Percentiles rank a stretch among this genome's conserved stretches.
These are phyloP conservation scores for Metschnikowia lachancei DNA, from an alignment of 805 yeast genomes.

Conservation along the genomic window DNA sequence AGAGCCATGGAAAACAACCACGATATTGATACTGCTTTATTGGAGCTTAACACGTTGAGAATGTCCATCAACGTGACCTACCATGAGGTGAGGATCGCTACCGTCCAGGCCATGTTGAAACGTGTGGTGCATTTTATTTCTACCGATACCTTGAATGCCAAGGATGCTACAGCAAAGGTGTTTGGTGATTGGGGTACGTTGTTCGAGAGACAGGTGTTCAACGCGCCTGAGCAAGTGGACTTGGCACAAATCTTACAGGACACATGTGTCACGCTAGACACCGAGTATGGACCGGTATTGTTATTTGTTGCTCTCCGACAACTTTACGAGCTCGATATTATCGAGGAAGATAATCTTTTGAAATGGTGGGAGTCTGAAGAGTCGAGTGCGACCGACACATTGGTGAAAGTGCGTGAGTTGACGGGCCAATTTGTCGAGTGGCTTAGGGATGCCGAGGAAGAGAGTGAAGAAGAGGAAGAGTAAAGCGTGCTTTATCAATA, in stretches of 20 bases:
- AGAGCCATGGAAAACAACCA: slow-evolving; percentile 92
- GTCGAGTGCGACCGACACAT: slow-evolving; percentile 38
- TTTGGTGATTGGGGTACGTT: slow-evolving; percentile 80
- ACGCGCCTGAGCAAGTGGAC: slow-evolving; percentile 72
- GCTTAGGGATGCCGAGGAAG: slow-evolving; percentile 78
- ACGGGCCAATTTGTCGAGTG: slow-evolving; percentile 80
- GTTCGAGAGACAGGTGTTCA: slow-evolving; percentile 83
- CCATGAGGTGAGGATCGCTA: slow-evolving; percentile 86
- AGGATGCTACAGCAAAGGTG: slow-evolving; percentile 73
- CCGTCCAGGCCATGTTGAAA: slow-evolving; percentile 65
- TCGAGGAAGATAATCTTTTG: slow-evolving; percentile 77
- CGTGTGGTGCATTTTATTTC: slow-evolving; percentile 71
- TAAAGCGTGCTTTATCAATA: neutral
- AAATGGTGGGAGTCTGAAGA: slow-evolving; percentile 70
- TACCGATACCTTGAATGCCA: slow-evolving; percentile 72
- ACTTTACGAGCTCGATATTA: slow-evolving; percentile 76
- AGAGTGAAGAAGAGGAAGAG: slow-evolving; percentile 40
- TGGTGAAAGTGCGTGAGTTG: slow-evolving; percentile 49
- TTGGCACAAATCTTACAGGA: slow-evolving; percentile 53
- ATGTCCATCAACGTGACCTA: slow-evolving; percentile 97
- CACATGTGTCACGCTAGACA: slow-evolving; percentile 34
- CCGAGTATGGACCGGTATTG: slow-evolving; percentile 47
- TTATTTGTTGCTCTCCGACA: slow-evolving; percentile 52
- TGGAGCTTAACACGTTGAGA: slow-evolving; percentile 90
- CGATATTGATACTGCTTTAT: slow-evolving; percentile 85